A percentile compares a stretch with the other conserved stretches of the same genome.
These are phyloP conservation scores for Astraeus odoratus DNA, from an alignment of 768 basidiomycete species.

Conservation along the genomic window DNA sequence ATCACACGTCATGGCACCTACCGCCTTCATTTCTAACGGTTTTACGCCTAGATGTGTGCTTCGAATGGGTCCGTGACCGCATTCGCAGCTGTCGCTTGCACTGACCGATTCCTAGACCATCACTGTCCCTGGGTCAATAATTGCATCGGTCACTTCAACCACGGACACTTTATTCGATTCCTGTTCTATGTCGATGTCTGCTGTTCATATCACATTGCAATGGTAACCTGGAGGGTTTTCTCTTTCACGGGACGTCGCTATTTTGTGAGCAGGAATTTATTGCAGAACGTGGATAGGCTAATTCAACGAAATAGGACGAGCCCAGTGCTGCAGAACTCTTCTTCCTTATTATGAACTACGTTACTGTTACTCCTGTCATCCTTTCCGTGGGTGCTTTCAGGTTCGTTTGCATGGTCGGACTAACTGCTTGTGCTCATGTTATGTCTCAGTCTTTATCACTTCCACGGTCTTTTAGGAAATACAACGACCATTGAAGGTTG, in stretches of 20 bases:
- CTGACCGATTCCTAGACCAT: constrained; percentile 48
- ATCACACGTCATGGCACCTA: not conserved
- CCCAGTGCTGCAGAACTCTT: constrained; percentile 65
- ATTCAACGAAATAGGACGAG: constrained; percentile 46
- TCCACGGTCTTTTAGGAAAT: constrained; percentile 69
- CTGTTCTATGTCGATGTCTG: constrained; percentile 89
- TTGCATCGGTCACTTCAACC: constrained; percentile 90
- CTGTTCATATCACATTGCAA: constrained; percentile 79
- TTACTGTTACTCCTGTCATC: constrained; percentile 77
- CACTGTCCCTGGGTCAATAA: constrained; percentile 94
- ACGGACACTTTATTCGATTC: constrained; percentile 86
- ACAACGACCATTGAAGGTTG: constrained; percentile 95
- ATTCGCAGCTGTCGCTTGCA: not conserved
- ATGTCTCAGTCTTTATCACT: constrained; percentile 69
- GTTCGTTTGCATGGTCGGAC: constrained; percentile 28
- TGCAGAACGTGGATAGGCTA: not conserved
- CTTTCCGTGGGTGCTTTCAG: constrained; percentile 89
- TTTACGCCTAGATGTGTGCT: constrained; percentile 58
- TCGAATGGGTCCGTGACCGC: constrained; percentile 65
- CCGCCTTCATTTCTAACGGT: constrained; percentile 2
- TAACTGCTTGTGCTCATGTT: constrained; percentile 9
- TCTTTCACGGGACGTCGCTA: constrained; percentile 35
- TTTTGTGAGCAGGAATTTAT: constrained; percentile 39
- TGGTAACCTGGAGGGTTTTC: constrained; percentile 67
- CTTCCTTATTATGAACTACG: constrained; percentile 85